Evolutionary conservation across 2,329 filamentous ascomycete genomes (phyloP).

Genomic region (Monascus ruber): DNA sequence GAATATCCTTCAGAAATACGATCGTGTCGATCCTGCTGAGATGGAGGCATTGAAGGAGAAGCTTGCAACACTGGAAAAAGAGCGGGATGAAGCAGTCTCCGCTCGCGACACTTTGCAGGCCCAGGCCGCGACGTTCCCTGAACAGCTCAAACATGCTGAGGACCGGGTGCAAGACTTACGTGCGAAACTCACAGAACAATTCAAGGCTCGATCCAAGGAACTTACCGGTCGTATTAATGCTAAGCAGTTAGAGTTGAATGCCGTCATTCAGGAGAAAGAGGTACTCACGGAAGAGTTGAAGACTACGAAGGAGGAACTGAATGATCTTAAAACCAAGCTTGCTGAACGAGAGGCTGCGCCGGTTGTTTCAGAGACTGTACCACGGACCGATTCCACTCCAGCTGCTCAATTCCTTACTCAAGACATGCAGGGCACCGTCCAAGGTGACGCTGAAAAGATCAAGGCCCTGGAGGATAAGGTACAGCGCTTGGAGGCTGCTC

Average conservation of each 20-base stretch:
- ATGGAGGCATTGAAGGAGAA: constrained; percentile 79
- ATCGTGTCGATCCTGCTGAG: constrained; percentile 86
- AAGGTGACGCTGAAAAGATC: constrained; percentile 44
- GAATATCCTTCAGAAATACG: constrained; percentile 90
- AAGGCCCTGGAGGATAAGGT: constrained; percentile 53
- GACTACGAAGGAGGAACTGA: constrained; percentile 48
- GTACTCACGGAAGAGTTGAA: constrained; percentile 58
- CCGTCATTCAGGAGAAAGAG: constrained; percentile 51
- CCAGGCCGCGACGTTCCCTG: constrained; percentile 38
- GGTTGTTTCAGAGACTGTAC: constrained; percentile 38
- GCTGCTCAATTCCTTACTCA: constrained; percentile 20
- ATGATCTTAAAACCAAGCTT: constrained; percentile 39
- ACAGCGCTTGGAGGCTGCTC: constrained; percentile 38
- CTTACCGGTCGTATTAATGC: constrained; percentile 52
- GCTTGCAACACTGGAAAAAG: constrained; percentile 53
- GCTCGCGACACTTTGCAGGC: constrained; percentile 41
- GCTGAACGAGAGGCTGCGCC: constrained; percentile 37
- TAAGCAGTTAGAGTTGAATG: constrained; percentile 38
- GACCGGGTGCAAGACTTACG: constrained; percentile 40
- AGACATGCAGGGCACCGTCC: constrained; percentile 12
- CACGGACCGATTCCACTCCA: constrained; percentile 26
- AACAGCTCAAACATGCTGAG: constrained; percentile 36
- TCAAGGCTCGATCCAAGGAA: constrained; percentile 48
- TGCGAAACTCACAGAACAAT: constrained; percentile 36
- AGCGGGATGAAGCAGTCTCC: constrained; percentile 54